Base-by-base conservation (phyloP, 2,329 filamentous ascomycete species). In the Microcyclospora pomicola region DNA sequence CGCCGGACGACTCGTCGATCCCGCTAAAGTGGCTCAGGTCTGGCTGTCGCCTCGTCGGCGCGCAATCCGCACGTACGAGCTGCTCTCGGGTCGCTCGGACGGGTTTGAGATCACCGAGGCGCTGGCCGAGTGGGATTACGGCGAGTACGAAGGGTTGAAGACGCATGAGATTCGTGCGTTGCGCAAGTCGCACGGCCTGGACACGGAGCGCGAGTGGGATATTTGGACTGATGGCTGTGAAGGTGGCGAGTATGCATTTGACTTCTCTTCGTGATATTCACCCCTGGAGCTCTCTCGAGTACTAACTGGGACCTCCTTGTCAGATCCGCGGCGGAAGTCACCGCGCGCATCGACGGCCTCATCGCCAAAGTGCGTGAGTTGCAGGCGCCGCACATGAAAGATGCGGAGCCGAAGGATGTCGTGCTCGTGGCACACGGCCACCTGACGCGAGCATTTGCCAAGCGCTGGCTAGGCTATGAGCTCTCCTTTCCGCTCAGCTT, bases 181-280 rank as follows among this genome's bases (percentile, higher is more conserved):
- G 42, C 70, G 82, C 35, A 68, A 66, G 37, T 62, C 73, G 39
- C 64, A 74, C 41, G 82, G 81, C 0, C 54, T 73, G 13, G 6
- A 63, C 71, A 14, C 39, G 10, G 62, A 67, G n/a, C 48, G 64
- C 3, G 58, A 62, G 15, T 92, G 84, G 84, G 81, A 91, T 62
- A 92, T 93, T 46, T 93, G 85, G 85, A 68, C 66, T n/a, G 84
- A 92, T 55, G 85, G 85, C 0, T 93, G 85, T 60, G 80, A 80
- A 1, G 82, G 78, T 2, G 86, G 86, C 33, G 85, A 93, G 79
- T 82, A 62, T 59, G 75, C n/a, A 14, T 16, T 16, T 24, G 12
- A 30, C 38, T 6, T 69, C n/a, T 35, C 12, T 24, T 27, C 33
- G 1, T 15, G n/a, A 27, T 48, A 11, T 28, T 16, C 31, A 1